Percentiles rank a stretch among this genome's conserved stretches.
Evolutionary conservation across 2,329 filamentous ascomycete species (phyloP).

Genomic region (Lizonia empirigonia): DNA sequence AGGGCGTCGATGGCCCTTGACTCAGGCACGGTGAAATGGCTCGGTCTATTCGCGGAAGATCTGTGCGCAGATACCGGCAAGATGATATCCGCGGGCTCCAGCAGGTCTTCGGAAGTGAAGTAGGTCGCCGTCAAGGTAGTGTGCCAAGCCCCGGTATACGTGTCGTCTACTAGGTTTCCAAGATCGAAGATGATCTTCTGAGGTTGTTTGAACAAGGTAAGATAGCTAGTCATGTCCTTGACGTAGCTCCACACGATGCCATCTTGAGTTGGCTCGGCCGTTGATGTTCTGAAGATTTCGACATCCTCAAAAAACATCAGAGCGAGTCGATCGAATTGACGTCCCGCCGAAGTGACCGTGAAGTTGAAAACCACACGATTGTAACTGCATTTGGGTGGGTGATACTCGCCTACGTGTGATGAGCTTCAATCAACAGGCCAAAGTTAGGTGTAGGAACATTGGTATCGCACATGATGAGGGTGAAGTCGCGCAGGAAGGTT

Average conservation of each 20-base stretch:
- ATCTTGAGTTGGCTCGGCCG: constrained; percentile 72
- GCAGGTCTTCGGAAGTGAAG: constrained; percentile 59
- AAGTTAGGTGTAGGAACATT: too few species aligned
- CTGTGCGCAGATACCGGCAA: constrained; percentile 66
- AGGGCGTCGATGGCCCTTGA: constrained; percentile 66
- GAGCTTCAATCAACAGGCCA: too few species aligned
- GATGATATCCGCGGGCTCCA: constrained; percentile 65
- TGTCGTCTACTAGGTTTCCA: constrained; percentile 69
- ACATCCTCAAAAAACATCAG: constrained; percentile 76
- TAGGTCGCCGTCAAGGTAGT: constrained; percentile 76
- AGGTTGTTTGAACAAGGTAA: constrained; percentile 68
- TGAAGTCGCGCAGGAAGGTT: neutral
- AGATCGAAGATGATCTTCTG: constrained; percentile 82
- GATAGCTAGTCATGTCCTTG: constrained; percentile 78
- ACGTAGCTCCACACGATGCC: constrained; percentile 78
- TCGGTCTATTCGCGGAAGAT: constrained; percentile 59
- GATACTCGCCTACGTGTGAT: constrained; percentile 64
- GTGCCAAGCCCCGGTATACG: constrained; percentile 75
- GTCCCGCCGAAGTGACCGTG: constrained; percentile 71
- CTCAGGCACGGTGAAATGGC: constrained; percentile 70
- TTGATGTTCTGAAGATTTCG: constrained; percentile 84
- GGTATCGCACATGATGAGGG: neutral
- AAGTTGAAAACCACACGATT: constrained; percentile 78
- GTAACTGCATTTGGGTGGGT: constrained; percentile 71
- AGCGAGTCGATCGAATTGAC: constrained; percentile 77